phyloP scores from a whole-genome alignment of 139 green algal genomes.

The Deuterostichococcus epilithicus region DNA sequence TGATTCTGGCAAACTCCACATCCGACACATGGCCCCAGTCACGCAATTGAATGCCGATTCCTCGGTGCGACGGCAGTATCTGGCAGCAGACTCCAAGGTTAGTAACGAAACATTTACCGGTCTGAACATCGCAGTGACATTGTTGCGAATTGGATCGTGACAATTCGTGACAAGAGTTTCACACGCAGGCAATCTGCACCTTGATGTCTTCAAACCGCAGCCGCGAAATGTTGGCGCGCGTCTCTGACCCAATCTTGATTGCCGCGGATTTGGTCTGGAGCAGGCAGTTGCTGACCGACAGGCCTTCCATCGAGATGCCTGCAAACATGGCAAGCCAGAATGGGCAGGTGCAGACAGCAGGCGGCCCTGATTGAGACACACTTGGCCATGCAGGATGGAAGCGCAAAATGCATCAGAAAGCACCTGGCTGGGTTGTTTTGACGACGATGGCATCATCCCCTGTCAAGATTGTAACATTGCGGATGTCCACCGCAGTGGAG shows the following conservation, averaged over 20 bases:
- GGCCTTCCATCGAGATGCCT: background rate
- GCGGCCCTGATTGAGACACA: too few species aligned
- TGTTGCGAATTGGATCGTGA: slow-evolving; percentile 10
- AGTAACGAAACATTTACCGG: slow-evolving; percentile 6
- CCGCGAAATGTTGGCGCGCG: background rate
- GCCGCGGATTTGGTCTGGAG: slow-evolving; percentile 21
- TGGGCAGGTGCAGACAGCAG: background rate
- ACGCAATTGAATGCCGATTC: slow-evolving; percentile 39
- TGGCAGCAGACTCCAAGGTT: slow-evolving; percentile 11
- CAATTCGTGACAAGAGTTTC: slow-evolving; percentile 5
- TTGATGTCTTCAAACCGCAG: background rate
- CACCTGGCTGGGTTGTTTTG: slow-evolving; percentile 15
- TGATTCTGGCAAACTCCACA: slow-evolving; percentile 25
- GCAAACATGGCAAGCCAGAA: background rate
- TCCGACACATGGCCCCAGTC: slow-evolving; percentile 29
- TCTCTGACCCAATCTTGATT: slow-evolving; percentile 32
- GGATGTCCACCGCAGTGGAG: slow-evolving; percentile 12
- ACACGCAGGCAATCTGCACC: background rate
- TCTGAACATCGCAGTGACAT: slow-evolving; percentile 7
- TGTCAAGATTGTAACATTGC: slow-evolving; percentile 7
- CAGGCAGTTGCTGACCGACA: slow-evolving; percentile 4
- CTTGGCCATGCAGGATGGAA: background rate
- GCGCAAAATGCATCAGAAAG: background rate
- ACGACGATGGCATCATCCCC: slow-evolving; percentile 27
- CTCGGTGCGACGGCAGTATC: slow-evolving; percentile 29